Percentiles rank a stretch among this genome's conserved stretches.
Conservation (phyloP, 2,329 filamentous ascomycete species). For the Xylaria arbuscula region DNA sequence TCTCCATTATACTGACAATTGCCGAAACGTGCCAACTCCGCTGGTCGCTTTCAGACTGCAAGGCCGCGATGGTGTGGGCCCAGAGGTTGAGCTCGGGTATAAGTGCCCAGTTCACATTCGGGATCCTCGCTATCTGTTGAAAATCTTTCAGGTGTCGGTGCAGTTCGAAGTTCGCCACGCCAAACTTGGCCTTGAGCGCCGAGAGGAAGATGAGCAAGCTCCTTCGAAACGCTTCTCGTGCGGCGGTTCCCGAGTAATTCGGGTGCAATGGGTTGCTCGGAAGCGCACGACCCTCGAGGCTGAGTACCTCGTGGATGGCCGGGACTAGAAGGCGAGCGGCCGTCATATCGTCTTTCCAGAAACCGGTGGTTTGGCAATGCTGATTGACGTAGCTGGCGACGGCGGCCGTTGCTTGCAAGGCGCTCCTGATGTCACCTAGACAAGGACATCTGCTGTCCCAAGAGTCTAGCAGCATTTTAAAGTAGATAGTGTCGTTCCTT, state of each 20-base stretch:
- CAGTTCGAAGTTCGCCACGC: constrained; percentile 41
- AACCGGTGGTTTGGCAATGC: constrained; percentile 29
- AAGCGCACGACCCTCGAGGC: constrained; percentile 43
- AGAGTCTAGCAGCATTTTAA: constrained; percentile 39
- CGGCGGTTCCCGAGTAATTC: constrained; percentile 41
- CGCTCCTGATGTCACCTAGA: constrained; percentile 43
- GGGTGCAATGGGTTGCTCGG: constrained; percentile 36
- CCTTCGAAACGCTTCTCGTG: constrained; percentile 46
- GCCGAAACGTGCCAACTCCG: constrained; percentile 44
- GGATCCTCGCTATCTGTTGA: constrained; percentile 45
- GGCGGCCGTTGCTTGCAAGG: constrained; percentile 43
- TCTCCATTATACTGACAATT: constrained; percentile 45
- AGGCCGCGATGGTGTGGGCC: constrained; percentile 45
- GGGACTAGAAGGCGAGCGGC: constrained; percentile 44
- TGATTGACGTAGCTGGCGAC: constrained; percentile 46
- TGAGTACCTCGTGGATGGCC: constrained; percentile 44
- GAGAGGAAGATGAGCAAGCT: constrained; percentile 46
- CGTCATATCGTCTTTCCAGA: constrained; percentile 46
- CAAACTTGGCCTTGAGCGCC: constrained; percentile 42
- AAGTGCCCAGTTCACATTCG: constrained; percentile 43
- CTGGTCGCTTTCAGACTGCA: constrained; percentile 40
- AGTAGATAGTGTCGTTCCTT: constrained; percentile 37
- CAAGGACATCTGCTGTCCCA: constrained; percentile 42
- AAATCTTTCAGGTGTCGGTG: constrained; percentile 45
- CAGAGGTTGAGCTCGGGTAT: constrained; percentile 49